phyloP scores from a whole-genome alignment of 169 alveolate genomes.

The Cryptosporidium parvum region DNA sequence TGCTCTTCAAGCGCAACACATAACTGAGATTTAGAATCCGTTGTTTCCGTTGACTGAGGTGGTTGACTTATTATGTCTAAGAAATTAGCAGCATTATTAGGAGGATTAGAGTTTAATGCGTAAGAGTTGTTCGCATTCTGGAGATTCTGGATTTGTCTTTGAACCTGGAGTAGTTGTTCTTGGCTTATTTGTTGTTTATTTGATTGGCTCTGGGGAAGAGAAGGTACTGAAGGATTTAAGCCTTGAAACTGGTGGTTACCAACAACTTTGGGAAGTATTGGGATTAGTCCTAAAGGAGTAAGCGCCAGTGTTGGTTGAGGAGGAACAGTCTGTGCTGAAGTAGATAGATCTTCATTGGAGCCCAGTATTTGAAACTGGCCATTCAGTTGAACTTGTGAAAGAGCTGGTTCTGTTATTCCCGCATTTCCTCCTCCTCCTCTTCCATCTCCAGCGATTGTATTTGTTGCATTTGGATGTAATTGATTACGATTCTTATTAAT shows the following conservation, averaged over 20 bases:
- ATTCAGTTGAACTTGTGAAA: background rate
- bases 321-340: background rate
- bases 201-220: constrained; percentile 9
- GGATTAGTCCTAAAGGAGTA: constrained; percentile 67
- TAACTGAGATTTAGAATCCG: background rate
- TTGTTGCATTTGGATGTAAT: background rate
- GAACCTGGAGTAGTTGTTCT: constrained; percentile 40
- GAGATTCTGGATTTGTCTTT: constrained; percentile 21
- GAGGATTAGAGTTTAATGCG: background rate
- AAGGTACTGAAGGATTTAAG: background rate
- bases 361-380: background rate
- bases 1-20: background rate
- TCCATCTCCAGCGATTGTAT: background rate
- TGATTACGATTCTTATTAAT: constrained; percentile 41
- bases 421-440: background rate
- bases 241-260: background rate
- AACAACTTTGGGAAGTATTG: constrained; percentile 29
- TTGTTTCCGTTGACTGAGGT: background rate
- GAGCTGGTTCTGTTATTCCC: background rate
- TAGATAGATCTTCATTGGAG: background rate
- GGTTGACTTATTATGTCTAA: background rate
- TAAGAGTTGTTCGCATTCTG: background rate
- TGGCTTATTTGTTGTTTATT: constrained; percentile 15
- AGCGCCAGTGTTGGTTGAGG: constrained; percentile 27
- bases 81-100: background rate